Conservation (phyloP, 108 stramenopile genomes). For the Cylindrotheca fusiformis region DNA sequence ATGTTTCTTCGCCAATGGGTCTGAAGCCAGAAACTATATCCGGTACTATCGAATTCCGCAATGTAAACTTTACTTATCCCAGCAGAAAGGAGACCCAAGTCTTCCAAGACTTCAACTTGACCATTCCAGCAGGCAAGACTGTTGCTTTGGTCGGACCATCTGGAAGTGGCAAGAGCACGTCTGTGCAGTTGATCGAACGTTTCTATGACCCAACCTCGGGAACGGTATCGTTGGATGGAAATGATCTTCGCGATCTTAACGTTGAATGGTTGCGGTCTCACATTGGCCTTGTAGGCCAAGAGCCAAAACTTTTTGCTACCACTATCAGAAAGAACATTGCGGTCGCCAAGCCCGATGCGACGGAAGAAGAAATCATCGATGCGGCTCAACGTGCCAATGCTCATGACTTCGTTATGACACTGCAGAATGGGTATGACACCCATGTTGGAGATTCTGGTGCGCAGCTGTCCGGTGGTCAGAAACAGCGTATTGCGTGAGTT, state of each 20-base stretch:
- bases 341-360: slow-evolving; percentile 47
- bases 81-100: slow-evolving; percentile 41
- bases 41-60: slow-evolving; percentile 44
- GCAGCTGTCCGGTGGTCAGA: slow-evolving; percentile 40
- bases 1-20: slow-evolving; percentile 48
- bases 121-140: slow-evolving; percentile 47
- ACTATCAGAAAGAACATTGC: slow-evolving; percentile 78
- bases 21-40: slow-evolving; percentile 31
- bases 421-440: slow-evolving; percentile 69
- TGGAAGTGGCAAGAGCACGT: slow-evolving; percentile 78
- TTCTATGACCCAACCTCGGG: slow-evolving; percentile 76
- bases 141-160: slow-evolving; percentile 68
- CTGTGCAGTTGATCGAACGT: slow-evolving; percentile 62
- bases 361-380: slow-evolving; percentile 45
- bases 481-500: slow-evolving; percentile 74
- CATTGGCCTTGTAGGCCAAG: slow-evolving; percentile 84
- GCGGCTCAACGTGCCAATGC: slow-evolving; percentile 81
- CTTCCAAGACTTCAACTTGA: slow-evolving; percentile 50
- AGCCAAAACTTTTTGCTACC: slow-evolving; percentile 77
- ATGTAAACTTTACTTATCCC: slow-evolving; percentile 62
- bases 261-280: slow-evolving; percentile 61
- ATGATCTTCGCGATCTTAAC: slow-evolving; percentile 64
- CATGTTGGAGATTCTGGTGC: slow-evolving; percentile 49
- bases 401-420: slow-evolving; percentile 62
- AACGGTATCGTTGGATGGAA: slow-evolving; percentile 64